Evolutionary conservation across 768 basidiomycete species (phyloP).

Genomic region (Pleurotus eryngii): DNA sequence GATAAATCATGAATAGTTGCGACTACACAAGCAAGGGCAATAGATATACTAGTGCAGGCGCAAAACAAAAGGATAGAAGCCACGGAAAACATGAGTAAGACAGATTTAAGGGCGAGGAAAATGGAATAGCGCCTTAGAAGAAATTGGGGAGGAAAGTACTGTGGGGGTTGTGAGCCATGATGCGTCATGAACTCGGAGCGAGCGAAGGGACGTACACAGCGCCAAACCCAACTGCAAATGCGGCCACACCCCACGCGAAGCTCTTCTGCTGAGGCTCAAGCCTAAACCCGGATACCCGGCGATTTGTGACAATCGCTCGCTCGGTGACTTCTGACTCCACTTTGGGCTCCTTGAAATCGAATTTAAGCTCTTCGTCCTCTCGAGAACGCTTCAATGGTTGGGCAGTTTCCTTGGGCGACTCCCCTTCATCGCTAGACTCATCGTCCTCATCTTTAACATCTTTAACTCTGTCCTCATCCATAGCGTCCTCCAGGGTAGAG

Average conservation of each 20-base stretch:
- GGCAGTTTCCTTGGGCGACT: slow-evolving; percentile 21
- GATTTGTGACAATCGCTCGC: slow-evolving; percentile 59
- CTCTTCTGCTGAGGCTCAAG: slow-evolving; percentile 70
- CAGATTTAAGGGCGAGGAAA: background rate
- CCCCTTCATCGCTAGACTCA: slow-evolving; percentile 14
- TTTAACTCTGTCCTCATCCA: slow-evolving; percentile 27
- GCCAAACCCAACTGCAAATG: slow-evolving; percentile 79
- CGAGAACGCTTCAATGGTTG: slow-evolving; percentile 46
- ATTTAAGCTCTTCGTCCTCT: slow-evolving; percentile 53
- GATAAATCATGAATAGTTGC: slow-evolving; percentile 13
- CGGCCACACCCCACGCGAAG: slow-evolving; percentile 79
- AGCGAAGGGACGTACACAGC: slow-evolving; percentile 59
- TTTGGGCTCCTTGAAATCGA: slow-evolving; percentile 72
- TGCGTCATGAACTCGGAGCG: background rate
- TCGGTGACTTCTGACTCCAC: slow-evolving; percentile 37
- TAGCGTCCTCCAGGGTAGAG: slow-evolving; percentile 20
- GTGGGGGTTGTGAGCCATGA: slow-evolving; percentile 8
- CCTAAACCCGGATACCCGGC: slow-evolving; percentile 39
- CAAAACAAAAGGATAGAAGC: slow-evolving; percentile 9
- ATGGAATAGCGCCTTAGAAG: slow-evolving; percentile 34
- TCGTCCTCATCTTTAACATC: slow-evolving; percentile 51
- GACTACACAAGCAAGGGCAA: background rate
- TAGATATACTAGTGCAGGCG: background rate
- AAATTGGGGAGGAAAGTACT: slow-evolving; percentile 63
- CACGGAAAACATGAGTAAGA: slow-evolving; percentile 15